Percentiles rank a stretch among this genome's conserved stretches.
These are phyloP conservation scores for Datura wrightii DNA, from an alignment of 257 asterid genomes.

Conservation along the genomic window DNA sequence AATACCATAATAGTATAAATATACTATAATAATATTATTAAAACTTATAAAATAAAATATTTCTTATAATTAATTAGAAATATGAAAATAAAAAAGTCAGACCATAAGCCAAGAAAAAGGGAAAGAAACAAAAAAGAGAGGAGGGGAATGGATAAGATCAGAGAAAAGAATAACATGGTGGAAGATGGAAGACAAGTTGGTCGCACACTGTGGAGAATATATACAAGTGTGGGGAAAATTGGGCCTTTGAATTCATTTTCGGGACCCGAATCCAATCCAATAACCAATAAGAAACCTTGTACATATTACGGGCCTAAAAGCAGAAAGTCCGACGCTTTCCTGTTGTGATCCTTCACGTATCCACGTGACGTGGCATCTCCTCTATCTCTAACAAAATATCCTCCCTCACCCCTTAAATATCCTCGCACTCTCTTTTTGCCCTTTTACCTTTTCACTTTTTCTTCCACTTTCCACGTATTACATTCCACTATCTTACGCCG, in stretches of 20 bases:
- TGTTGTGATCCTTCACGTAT: slow-evolving; percentile 13
- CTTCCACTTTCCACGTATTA: slow-evolving; percentile 41
- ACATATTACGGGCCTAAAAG: slow-evolving; percentile 25
- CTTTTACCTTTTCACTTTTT: slow-evolving; percentile 27
- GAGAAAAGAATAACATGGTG: too few relatives aligned
- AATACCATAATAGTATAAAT: too few relatives aligned
- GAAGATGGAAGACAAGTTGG: not conserved
- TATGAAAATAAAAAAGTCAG: too few relatives aligned
- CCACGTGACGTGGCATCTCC: slow-evolving; percentile 52
- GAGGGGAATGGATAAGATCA: too few relatives aligned
- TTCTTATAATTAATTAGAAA: too few relatives aligned
- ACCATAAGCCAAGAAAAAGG: too few relatives aligned
- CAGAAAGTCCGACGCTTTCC: not conserved
- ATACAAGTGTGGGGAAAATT: not conserved
- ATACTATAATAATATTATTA: too few relatives aligned
- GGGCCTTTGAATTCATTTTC: not conserved
- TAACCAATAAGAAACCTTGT: not conserved
- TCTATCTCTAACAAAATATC: slow-evolving; percentile 45
- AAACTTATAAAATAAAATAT: too few relatives aligned
- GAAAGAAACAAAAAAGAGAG: too few relatives aligned
- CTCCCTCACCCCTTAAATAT: slow-evolving; percentile 34
- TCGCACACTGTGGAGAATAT: not conserved
- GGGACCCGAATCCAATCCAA: not conserved
- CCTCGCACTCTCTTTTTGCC: not conserved
- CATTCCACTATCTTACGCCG: slow-evolving; percentile 35